These are phyloP conservation scores for Pythium aristosporum DNA, from an alignment of 352 stramenopile genomes.

Conservation along the genomic window DNA sequence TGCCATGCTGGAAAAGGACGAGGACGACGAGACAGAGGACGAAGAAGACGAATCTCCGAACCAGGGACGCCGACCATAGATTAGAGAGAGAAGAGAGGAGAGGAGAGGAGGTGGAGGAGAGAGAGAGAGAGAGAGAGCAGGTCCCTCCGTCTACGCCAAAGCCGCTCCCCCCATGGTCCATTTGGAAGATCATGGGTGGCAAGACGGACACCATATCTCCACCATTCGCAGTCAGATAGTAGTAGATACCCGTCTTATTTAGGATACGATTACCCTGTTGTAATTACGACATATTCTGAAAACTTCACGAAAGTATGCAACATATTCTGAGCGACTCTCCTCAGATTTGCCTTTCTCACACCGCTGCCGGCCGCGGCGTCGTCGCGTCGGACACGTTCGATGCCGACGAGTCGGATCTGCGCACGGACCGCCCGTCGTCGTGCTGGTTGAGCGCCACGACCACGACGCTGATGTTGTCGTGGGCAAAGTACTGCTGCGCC, in stretches of 20 bases:
- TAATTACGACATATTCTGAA: too few relatives aligned
- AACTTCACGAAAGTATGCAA: too few relatives aligned
- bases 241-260: background rate
- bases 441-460: slow-evolving; percentile 84
- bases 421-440: slow-evolving; percentile 8
- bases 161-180: background rate
- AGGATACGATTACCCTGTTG: too few relatives aligned
- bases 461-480: slow-evolving; percentile 91
- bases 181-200: slow-evolving; percentile 2
- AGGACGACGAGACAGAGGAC: slow-evolving; percentile 37
- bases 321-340: too few relatives aligned
- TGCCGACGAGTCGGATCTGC: background rate
- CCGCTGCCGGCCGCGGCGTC: background rate
- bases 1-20: slow-evolving; percentile 27
- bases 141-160: background rate
- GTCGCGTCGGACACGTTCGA: background rate
- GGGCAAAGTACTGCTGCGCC: slow-evolving; percentile 85
- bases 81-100: slow-evolving; percentile 19
- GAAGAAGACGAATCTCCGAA: slow-evolving; percentile 23
- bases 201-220: background rate
- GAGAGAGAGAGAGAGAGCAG: slow-evolving; percentile 1
- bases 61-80: background rate
- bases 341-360: too few relatives aligned
- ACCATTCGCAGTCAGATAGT: background rate
- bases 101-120: slow-evolving; percentile 2